Conservation (phyloP, 768 basidiomycete species). For the Tylopilus felleus region DNA sequence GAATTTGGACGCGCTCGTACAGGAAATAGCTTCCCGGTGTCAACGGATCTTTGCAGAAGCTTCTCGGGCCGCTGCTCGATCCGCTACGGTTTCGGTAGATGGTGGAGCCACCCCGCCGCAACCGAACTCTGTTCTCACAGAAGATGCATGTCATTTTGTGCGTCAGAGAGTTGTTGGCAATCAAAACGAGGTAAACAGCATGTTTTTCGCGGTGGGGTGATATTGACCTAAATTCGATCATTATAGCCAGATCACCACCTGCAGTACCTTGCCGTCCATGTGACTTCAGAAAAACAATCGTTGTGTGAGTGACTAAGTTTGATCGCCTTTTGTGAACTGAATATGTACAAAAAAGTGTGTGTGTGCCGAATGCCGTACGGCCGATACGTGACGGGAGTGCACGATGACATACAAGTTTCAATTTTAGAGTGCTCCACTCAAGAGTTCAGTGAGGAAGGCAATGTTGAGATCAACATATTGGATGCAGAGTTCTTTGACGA, state of each 20-base stretch:
- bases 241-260: constrained; percentile 41
- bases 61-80: constrained; percentile 60
- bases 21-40: constrained; percentile 59
- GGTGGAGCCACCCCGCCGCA: constrained; percentile 31
- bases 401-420: constrained; percentile 41
- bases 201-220: constrained; percentile 22
- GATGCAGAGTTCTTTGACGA: constrained; percentile 81
- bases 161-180: constrained; percentile 52
- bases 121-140: constrained; percentile 31
- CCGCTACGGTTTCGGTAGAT: constrained; percentile 42
- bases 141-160: constrained; percentile 35
- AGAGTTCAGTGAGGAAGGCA: constrained; percentile 31
- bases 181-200: constrained; percentile 48
- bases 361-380: constrained; percentile 52
- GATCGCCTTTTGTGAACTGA: constrained; percentile 28
- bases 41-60: constrained; percentile 60
- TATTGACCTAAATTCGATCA: constrained; percentile 28
- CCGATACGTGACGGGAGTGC: constrained; percentile 36
- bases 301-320: constrained; percentile 42
- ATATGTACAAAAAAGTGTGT: constrained; percentile 49
- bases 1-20: constrained; percentile 64
- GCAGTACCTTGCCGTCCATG: constrained; percentile 52
- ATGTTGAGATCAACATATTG: constrained; percentile 48
- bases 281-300: constrained; percentile 38
- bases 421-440: constrained; percentile 48